A percentile compares a stretch with the other conserved stretches of the same genome.
Conservation (phyloP, 2,329 filamentous ascomycete species). For the Xylaria digitata region DNA sequence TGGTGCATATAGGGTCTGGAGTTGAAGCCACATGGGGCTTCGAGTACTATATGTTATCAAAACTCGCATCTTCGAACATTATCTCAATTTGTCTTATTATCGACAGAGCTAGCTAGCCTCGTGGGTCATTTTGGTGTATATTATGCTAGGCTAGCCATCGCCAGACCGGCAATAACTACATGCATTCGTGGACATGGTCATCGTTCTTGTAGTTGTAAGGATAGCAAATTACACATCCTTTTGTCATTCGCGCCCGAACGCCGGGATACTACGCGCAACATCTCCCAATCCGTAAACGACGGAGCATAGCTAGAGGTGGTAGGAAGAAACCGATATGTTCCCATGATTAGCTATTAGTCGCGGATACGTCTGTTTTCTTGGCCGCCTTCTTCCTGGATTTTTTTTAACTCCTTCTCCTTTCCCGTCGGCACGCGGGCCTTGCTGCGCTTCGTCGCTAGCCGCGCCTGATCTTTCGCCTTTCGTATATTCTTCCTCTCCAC, state of each 20-base stretch:
- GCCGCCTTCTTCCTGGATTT: slow-evolving; percentile 37
- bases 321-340: slow-evolving; percentile 10
- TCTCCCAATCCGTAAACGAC: not conserved
- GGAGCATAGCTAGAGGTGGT: not conserved
- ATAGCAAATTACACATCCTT: not conserved
- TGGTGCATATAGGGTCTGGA: slow-evolving; percentile 16
- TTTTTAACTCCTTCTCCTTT: slow-evolving; percentile 32
- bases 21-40: slow-evolving; percentile 17
- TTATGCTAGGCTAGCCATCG: not conserved
- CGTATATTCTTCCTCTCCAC: slow-evolving; percentile 41
- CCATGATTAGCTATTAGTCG: not conserved
- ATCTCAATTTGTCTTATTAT: not conserved
- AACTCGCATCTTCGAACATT: slow-evolving; percentile 21
- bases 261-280: not conserved
- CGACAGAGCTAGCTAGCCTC: not conserved
- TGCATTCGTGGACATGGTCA: not conserved
- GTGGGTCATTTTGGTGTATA: not conserved
- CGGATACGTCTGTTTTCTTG: slow-evolving; percentile 17
- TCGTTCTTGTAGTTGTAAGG: not conserved
- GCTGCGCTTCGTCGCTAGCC: slow-evolving; percentile 38
- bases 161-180: not conserved
- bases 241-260: not conserved
- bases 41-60: not conserved
- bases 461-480: slow-evolving; percentile 40
- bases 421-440: slow-evolving; percentile 39